Conservation (phyloP, 768 basidiomycete genomes). For the Boletales sp. region DNA sequence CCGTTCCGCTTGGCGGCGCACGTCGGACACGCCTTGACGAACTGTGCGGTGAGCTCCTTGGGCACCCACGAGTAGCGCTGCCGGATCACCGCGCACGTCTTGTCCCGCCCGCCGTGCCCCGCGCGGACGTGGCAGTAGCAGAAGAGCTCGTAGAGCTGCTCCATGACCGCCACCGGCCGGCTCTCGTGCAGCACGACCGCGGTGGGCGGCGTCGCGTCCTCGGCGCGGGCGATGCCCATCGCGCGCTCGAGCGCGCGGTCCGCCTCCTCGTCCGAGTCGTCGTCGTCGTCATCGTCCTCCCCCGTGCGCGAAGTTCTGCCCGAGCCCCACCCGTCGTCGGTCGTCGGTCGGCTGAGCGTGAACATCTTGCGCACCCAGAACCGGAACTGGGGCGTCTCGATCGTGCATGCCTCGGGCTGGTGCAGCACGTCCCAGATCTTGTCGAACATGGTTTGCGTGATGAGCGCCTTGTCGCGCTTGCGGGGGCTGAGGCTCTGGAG, state of each 20-base stretch:
- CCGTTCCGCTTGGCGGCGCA: constrained; percentile 48
- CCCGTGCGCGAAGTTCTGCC: too few species aligned
- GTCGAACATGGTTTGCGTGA: constrained; percentile 68
- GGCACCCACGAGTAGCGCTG: constrained; percentile 80
- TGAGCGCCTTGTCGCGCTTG: constrained; percentile 66
- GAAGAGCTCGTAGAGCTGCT: constrained; percentile 75
- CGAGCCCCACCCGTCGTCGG: too few species aligned
- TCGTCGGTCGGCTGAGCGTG: constrained; percentile 35
- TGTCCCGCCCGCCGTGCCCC: constrained; percentile 76
- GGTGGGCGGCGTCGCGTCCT: constrained; percentile 7
- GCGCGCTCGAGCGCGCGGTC: constrained; percentile 16
- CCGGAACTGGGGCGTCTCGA: constrained; percentile 64
- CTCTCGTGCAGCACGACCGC: constrained; percentile 67
- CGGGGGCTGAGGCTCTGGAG: constrained; percentile 53
- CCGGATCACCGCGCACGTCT: constrained; percentile 64
- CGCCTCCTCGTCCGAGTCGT: not conserved
- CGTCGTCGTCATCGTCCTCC: not conserved
- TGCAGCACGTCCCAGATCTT: constrained; percentile 67
- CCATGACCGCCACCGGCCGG: constrained; percentile 70
- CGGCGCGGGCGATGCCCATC: constrained; percentile 12
- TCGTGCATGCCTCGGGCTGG: constrained; percentile 42
- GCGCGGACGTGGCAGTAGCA: constrained; percentile 66
- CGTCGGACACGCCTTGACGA: constrained; percentile 76
- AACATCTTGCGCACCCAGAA: constrained; percentile 89
- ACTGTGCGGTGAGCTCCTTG: constrained; percentile 76